Base-by-base conservation (phyloP, 2,329 filamentous ascomycete genomes). In the Zalaria sp. region DNA sequence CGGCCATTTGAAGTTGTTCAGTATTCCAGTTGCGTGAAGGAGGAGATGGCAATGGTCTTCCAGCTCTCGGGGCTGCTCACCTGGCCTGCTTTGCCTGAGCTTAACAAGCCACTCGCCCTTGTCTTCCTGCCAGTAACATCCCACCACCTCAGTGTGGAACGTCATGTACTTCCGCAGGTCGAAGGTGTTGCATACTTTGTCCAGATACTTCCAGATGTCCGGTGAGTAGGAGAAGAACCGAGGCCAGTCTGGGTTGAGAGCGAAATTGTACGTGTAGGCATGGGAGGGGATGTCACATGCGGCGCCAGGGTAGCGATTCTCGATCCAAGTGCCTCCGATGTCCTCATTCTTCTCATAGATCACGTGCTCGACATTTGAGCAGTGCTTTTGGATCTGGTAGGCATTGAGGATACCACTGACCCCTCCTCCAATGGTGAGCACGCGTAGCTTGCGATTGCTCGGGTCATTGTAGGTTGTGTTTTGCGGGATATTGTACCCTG, bases 151-250 rank as follows among this genome's bases (percentile, higher is more conserved):
- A 5, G 64, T 67, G 42, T 67, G 64, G 56, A 73, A 71, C 2
- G 54, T 66, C 66, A 73, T 72, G 52, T 69, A 71, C 46, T 71
- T 70, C 35, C 64, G 59, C 3, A 73, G 56, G 35, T 62, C 66
- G 43, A 69, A 72, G 0, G 59, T 61, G 4, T 69, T 57, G 47
- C 64, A 67, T 10, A 73, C 65, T 46, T 66, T 67, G 42, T 65
- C 52, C 0, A 72, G 58, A 45, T 72, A 72, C 36, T 61, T 58
- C 53, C 63, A 64, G 42, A 71, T 69, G 40, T 70, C 67, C 1
- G 60, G 57, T 1, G 63, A 59, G 47, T 65, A 63, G 5, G 62
- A 65, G 49, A 66, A 68, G 57, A 65, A 66, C 4, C 61, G 57
- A 3, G 65, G 61, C 67, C 66, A 69, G 46, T 69, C 65, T 39